Percentiles rank a stretch among this genome's conserved stretches.
Conservation (phyloP, 208 protist genomes). For the Tritrichomonas musculus region DNA sequence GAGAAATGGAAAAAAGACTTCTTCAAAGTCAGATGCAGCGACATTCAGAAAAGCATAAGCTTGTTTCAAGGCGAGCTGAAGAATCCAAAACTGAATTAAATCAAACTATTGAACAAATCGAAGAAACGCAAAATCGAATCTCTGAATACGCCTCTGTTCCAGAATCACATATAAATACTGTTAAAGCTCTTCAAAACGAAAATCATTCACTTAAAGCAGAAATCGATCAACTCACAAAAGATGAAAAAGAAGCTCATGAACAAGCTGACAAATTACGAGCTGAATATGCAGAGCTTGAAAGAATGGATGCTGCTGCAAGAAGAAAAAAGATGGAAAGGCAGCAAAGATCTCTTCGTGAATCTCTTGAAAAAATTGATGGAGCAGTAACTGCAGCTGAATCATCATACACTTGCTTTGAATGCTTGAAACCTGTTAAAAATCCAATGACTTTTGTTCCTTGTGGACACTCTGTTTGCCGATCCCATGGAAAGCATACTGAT, state of each 20-base stretch:
- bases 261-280: not conserved
- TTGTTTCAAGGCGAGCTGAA: not conserved
- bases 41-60: not conserved
- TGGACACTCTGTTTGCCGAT: not conserved
- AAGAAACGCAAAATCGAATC: not conserved
- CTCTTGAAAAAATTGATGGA: not conserved
- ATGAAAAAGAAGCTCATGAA: not conserved
- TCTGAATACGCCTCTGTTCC: not conserved
- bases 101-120: not conserved
- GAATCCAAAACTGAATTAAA: not conserved
- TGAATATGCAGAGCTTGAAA: not conserved
- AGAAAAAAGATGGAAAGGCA: constrained; percentile 21
- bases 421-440: not conserved
- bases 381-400: constrained; percentile 11
- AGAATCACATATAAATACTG: not conserved
- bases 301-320: not conserved
- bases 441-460: constrained; percentile 33
- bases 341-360: not conserved
- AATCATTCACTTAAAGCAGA: not conserved
- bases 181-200: not conserved
- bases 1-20: not conserved
- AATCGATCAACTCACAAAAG: not conserved
- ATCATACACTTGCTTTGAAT: constrained; percentile 25
- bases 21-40: constrained; percentile 11
- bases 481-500: not conserved